Conservation (phyloP, 2,329 filamentous ascomycete species). For the Pestalotiopsis sp. region DNA sequence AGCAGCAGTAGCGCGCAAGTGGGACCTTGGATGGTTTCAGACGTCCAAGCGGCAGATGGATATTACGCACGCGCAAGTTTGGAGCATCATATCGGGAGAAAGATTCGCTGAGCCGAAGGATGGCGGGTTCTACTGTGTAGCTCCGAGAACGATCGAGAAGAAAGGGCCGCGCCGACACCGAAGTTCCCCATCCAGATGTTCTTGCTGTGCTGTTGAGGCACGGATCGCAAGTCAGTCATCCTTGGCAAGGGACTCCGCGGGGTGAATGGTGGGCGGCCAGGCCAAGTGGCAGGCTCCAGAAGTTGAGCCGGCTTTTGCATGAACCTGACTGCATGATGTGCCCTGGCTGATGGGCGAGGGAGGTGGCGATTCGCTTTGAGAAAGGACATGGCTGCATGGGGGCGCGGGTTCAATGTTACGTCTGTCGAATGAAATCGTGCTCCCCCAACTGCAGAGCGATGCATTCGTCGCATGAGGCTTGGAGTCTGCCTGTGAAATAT, state of each 20-base stretch:
- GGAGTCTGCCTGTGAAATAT: background rate
- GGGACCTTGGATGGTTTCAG: background rate
- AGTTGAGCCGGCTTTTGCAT: too few species aligned
- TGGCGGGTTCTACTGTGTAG: background rate
- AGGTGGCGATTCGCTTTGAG: background rate
- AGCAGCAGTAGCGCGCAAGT: background rate
- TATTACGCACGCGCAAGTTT: conserved; percentile 7
- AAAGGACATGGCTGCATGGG: background rate
- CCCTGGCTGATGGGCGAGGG: background rate
- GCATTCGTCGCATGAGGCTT: background rate
- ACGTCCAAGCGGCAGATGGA: background rate
- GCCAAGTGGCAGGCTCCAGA: too few species aligned
- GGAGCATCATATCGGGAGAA: background rate
- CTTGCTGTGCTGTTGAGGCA: background rate
- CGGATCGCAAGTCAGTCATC: background rate
- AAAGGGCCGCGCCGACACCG: background rate
- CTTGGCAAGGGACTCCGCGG: too few species aligned
- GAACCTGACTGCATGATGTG: background rate
- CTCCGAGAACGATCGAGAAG: background rate
- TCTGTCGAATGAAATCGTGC: conserved; percentile 7
- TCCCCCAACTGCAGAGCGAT: conserved; percentile 3
- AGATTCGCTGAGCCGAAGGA: background rate
- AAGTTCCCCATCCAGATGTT: background rate
- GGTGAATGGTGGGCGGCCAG: too few species aligned
- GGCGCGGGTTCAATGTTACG: background rate